Evolutionary conservation across 2,329 filamentous ascomycete genomes (phyloP).

Genomic region (Clarireedia paspali): DNA sequence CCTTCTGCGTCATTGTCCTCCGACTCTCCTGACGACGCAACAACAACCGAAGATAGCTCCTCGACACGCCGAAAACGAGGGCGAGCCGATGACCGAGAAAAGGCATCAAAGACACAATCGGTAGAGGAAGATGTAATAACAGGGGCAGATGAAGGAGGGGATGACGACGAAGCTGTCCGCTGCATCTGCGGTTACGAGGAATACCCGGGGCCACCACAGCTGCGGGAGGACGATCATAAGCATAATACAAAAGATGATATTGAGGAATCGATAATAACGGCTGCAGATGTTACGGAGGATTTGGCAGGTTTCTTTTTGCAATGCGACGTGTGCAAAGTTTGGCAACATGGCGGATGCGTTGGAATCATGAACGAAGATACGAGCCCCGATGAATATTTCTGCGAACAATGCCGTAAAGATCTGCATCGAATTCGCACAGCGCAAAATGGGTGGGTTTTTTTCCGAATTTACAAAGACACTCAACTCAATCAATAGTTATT

Average conservation of each 20-base stretch:
- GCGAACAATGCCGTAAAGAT: constrained; percentile 88
- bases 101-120: constrained; percentile 43
- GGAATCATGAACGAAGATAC: constrained; percentile 91
- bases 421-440: constrained; percentile 78
- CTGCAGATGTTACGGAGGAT: constrained; percentile 57
- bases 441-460: constrained; percentile 67
- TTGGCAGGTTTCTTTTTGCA: constrained; percentile 94
- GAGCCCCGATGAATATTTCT: constrained; percentile 96
- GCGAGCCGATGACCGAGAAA: constrained; percentile 34
- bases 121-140: constrained; percentile 35
- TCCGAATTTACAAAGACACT: constrained; percentile 6
- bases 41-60: constrained; percentile 51
- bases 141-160: constrained; percentile 60
- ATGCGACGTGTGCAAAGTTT: constrained; percentile 96
- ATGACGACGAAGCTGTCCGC: constrained; percentile 89
- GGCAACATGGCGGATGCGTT: constrained; percentile 97
- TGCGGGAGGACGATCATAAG: constrained; percentile 47
- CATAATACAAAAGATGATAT: constrained; percentile 47
- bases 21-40: constrained; percentile 54
- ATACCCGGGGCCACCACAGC: constrained; percentile 72
- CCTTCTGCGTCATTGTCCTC: constrained; percentile 67
- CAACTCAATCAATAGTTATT: constrained; percentile 14
- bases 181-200: constrained; percentile 94
- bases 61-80: constrained; percentile 73
- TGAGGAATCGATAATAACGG: constrained; percentile 48